Evolutionary conservation across 495 filamentous ascomycete species (phyloP).

Genomic region (Neurospora discreta): DNA sequence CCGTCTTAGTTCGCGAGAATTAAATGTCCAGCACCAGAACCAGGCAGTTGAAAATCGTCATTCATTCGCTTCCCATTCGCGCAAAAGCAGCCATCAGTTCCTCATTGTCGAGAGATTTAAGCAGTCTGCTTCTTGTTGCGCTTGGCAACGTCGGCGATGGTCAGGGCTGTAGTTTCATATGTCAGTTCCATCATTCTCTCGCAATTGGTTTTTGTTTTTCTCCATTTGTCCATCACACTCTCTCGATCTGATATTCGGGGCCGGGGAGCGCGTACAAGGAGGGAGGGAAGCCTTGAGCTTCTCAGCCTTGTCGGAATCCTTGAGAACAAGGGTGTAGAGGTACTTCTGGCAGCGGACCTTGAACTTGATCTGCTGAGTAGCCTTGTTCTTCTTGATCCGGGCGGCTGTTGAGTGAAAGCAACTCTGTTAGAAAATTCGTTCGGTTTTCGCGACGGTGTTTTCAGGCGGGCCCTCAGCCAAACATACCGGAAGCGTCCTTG

Average conservation of each 20-base stretch:
- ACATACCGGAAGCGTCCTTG: conserved; percentile 93
- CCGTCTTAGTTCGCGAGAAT: neutral
- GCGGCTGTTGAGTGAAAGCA: conserved; percentile 49
- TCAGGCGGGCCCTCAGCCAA: conserved; percentile 2
- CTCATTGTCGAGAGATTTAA: neutral
- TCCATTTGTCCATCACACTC: neutral
- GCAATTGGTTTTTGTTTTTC: neutral
- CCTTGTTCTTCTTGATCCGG: conserved; percentile 93
- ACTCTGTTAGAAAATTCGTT: conserved; percentile 28
- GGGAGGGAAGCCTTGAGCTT: conserved; percentile 99
- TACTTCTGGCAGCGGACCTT: conserved; percentile 95
- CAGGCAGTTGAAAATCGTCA: neutral
- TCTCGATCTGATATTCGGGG: neutral
- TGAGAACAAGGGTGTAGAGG: conserved; percentile 94
- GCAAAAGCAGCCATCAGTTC: neutral
- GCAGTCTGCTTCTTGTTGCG: conserved; percentile 23
- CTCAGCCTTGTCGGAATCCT: conserved; percentile 97
- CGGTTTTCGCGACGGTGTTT: neutral
- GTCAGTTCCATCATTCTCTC: neutral
- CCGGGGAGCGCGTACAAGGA: conserved; percentile 55
- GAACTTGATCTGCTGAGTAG: conserved; percentile 91
- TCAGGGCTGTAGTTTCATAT: conserved; percentile 23
- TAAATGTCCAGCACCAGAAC: neutral
- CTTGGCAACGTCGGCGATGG: conserved; percentile 39
- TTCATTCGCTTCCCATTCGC: neutral